A percentile compares a stretch with the other conserved stretches of the same genome.
Evolutionary conservation across 164 flowering plant species (phyloP).

Genomic region (Kingdonia uniflora): DNA sequence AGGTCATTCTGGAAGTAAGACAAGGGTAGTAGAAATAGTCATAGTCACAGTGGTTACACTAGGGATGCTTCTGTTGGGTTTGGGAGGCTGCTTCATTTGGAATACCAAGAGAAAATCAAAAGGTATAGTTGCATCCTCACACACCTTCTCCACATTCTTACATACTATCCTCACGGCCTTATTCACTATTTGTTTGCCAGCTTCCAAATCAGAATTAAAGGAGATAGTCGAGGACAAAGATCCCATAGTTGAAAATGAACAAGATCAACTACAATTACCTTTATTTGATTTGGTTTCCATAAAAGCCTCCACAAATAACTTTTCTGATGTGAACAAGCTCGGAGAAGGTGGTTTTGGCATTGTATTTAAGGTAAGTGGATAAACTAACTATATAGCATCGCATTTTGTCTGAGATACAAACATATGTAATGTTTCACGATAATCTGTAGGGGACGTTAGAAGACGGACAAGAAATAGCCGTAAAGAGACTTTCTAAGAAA

Average conservation of each 20-base stretch:
- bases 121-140: too few relatives aligned
- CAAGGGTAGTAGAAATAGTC: not conserved
- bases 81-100: not conserved
- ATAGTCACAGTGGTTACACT: not conserved
- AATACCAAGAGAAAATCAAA: conserved; percentile 1
- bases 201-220: not conserved
- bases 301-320: conserved; percentile 14
- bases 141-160: too few relatives aligned
- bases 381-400: not conserved
- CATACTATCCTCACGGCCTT: too few relatives aligned
- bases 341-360: conserved; percentile 28
- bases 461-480: conserved; percentile 26
- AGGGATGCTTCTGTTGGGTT: conserved; percentile 1
- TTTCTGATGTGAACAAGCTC: conserved; percentile 14
- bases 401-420: too few relatives aligned
- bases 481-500: conserved; percentile 26
- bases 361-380: conserved; percentile 43
- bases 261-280: conserved; percentile 9
- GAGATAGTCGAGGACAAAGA: conserved; percentile 6
- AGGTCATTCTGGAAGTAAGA: conserved; percentile 2
- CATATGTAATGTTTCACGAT: not conserved
- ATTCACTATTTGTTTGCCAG: too few relatives aligned
- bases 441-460: conserved; percentile 15
- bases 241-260: not conserved
- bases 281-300: conserved; percentile 9